Base-by-base conservation (phyloP, 257 asterid species). In the Coffea canephora region DNA sequence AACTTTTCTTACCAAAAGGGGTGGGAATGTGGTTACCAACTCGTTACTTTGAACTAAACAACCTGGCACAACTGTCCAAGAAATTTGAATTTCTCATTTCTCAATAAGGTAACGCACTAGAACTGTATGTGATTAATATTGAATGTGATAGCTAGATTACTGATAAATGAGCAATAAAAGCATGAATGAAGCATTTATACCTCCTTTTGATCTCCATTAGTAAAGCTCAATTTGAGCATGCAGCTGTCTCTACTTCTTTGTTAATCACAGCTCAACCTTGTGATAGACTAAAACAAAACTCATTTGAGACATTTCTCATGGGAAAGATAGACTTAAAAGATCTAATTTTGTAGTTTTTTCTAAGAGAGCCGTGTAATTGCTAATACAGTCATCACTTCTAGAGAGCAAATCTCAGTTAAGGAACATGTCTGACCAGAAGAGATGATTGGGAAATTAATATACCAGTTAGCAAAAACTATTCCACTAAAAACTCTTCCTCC, bases 401-500 rank as follows among this genome's bases (percentile, higher is more conserved):
- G 19, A 71, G 76, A 71, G 61, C 15, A 23, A 23, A 23, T 62
- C n/a, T 23, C 8, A 4, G 62, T 39, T 55, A 14, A 19, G n/a
- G 62, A 19, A 55, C 16, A 55, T 4, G 55, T 73, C 65, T 5
- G 57, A 50, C 65, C 48, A 72, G 41, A 50, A 43, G 46, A 48
- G 65, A 50, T 50, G 25, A 16, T 73, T 27, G 11, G 64, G 27
- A 54, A 25, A 73, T 50, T n/a, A 73, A 52, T 27, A 45, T 10
- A 19, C 8, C 19, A n/a, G 57, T 61, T 45, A 74, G 34, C 31
- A 11, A 31, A 48, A 79, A 45, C 62, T 77, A 83, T 73, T 79
- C 86, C 25, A 78, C 83, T 80, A 84, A 83, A 70, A 57, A 39
- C 69, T 89, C 90, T 73, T 85, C 89, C 74, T 84, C 86, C 15